Evolutionary conservation across 495 filamentous ascomycete species (phyloP).

Genomic region (Apodospora peruviana): DNA sequence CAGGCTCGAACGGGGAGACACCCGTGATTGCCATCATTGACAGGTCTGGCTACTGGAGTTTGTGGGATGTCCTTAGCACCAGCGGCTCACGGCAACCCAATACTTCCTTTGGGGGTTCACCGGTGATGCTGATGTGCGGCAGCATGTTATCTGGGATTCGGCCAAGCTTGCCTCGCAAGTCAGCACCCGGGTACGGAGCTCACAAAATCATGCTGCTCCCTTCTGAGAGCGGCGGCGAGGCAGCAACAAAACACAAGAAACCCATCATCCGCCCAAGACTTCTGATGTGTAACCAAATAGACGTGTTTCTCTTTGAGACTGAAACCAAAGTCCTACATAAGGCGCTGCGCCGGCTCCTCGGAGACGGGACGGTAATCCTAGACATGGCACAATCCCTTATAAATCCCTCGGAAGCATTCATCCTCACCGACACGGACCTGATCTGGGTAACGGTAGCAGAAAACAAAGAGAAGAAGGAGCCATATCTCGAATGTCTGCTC

Average conservation of each 20-base stretch:
- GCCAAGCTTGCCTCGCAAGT: conserved; percentile 8
- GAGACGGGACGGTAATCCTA: too few relatives aligned
- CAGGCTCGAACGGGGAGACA: conserved; percentile 47
- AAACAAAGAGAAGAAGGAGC: conserved; percentile 1
- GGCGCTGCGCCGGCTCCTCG: too few relatives aligned
- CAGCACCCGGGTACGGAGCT: not conserved
- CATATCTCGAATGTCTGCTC: conserved; percentile 21
- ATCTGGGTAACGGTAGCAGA: conserved; percentile 24
- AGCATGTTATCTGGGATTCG: conserved; percentile 15
- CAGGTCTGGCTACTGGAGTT: conserved; percentile 63
- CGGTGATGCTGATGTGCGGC: conserved; percentile 23
- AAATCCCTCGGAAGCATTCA: conserved; percentile 46
- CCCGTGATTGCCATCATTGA: conserved; percentile 70
- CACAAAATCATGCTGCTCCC: conserved; percentile 18
- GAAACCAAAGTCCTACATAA: too few relatives aligned
- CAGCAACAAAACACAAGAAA: not conserved
- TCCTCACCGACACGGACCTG: conserved; percentile 46
- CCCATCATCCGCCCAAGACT: conserved; percentile 1
- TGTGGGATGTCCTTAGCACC: conserved; percentile 59
- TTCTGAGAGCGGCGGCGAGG: not conserved
- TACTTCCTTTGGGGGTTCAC: conserved; percentile 8
- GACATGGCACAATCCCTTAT: conserved; percentile 42
- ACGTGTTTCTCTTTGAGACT: conserved; percentile 16
- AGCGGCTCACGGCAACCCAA: conserved; percentile 28
- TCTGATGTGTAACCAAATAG: conserved; percentile 14